These are phyloP conservation scores for Asterionellopsis glacialis DNA, from an alignment of 108 stramenopile species.

Conservation along the genomic window DNA sequence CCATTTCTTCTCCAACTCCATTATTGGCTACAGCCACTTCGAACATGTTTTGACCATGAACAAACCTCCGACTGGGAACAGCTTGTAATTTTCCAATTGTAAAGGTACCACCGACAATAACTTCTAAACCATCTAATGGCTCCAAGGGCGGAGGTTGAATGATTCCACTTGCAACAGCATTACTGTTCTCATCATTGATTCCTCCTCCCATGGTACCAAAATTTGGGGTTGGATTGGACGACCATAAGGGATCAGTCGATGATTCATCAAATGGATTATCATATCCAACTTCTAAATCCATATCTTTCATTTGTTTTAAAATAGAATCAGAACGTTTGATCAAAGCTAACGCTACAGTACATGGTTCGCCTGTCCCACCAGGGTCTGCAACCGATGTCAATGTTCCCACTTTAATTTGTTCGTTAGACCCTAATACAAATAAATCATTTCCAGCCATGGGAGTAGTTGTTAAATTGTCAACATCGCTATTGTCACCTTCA, in stretches of 20 bases:
- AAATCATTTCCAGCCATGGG: constrained; percentile 52
- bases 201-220: constrained; percentile 6
- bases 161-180: constrained; percentile 39
- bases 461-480: constrained; percentile 48
- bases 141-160: constrained; percentile 63
- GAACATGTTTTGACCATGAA: constrained; percentile 25
- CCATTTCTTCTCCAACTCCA: constrained; percentile 14
- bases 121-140: constrained; percentile 73
- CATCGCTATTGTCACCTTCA: constrained; percentile 20
- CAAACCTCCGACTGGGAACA: constrained; percentile 36
- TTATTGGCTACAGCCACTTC: constrained; percentile 14
- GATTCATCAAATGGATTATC: constrained; percentile 27
- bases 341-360: constrained; percentile 56
- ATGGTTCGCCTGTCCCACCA: constrained; percentile 57
- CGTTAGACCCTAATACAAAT: constrained; percentile 74
- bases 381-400: constrained; percentile 73
- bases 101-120: constrained; percentile 61
- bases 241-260: constrained; percentile 5
- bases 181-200: not conserved
- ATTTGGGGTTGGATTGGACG: no score
- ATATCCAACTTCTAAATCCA: constrained; percentile 43
- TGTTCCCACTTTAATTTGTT: constrained; percentile 58
- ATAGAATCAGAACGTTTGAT: constrained; percentile 55
- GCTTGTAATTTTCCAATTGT: constrained; percentile 49
- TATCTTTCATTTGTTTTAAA: constrained; percentile 54